These are phyloP conservation scores for Leccinum uliginosum DNA, from an alignment of 768 basidiomycete genomes.

Conservation along the genomic window DNA sequence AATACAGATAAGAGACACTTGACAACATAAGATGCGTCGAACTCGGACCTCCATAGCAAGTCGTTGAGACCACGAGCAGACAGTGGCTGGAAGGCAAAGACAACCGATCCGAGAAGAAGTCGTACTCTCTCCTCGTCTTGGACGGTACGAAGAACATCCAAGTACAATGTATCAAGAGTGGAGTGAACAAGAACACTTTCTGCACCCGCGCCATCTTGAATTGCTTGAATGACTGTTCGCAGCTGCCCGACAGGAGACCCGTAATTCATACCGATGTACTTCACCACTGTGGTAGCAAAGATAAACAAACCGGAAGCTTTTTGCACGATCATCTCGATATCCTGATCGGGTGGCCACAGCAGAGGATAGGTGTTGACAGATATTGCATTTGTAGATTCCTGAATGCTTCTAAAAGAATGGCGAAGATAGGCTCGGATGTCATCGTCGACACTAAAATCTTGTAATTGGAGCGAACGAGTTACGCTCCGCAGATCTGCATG, in stretches of 20 bases:
- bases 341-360: conserved; percentile 22
- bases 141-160: conserved; percentile 9
- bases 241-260: conserved; percentile 9
- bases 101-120: conserved; percentile 10
- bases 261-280: conserved; percentile 16
- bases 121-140: conserved; percentile 10
- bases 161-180: conserved; percentile 13
- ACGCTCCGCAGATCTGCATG: conserved; percentile 9
- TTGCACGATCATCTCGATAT: conserved; percentile 16
- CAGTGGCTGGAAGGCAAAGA: conserved; percentile 12
- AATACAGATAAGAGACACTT: conserved; percentile 15
- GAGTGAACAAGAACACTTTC: conserved; percentile 10
- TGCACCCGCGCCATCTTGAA: not conserved
- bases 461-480: conserved; percentile 10
- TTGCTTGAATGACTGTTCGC: conserved; percentile 7
- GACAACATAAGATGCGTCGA: conserved; percentile 9
- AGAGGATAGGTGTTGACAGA: not conserved
- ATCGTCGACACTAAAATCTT: conserved; percentile 19
- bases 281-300: conserved; percentile 26
- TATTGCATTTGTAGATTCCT: not conserved
- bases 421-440: conserved; percentile 23
- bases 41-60: conserved; percentile 5
- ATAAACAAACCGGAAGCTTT: conserved; percentile 26
- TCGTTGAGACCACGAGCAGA: conserved; percentile 11
- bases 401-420: conserved; percentile 18